Evolutionary conservation across 257 asterid genomes (phyloP), one percentile per base, ranked within the genome.

Genomic region (Capsicum baccatum): DNA sequence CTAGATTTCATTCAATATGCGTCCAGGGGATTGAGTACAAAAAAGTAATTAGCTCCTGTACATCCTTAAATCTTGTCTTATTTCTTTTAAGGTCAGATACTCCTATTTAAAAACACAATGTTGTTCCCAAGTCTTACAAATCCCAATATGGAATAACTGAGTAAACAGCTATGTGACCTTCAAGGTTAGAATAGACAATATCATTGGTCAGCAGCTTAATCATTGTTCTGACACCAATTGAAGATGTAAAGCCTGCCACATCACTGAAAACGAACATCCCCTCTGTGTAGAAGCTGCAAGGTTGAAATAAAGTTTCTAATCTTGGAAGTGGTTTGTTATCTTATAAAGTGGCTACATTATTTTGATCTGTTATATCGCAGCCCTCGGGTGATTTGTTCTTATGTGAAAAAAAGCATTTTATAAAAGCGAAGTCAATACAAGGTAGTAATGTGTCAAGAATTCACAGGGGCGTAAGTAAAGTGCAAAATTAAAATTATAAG

Each of bases 141-240:
- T 48, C 59, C 6, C 12, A 50, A 70, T 70, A 44, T 33, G 57
- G 44, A 44, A 62, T 44, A 73, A n/a, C 80, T n/a, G n/a, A 48
- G 59, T 48, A 73, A 73, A 73, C 42, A 71, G 37, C 48, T n/a
- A 73, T 19, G 17, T 48, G 80, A 47, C 59, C 39, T 48, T 73
- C 42, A 73, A 48, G 80, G 59, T 48, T 48, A 73, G 80, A 73
- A 73, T 73, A 6, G 59, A 73, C 11, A 47, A 73, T 48, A 48
- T 12, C 80, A 73, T n/a, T n/a, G 58, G 79, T 10, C 39, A 71
- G 58, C 10, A 71, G 58, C 79, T 71, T 71, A 71, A 71, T 44
- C 79, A 71, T 47, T 47, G 80, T 12, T 73, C 58, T 73, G 59
- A 73, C 80, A 73, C n/a, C 6, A 73, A n/a, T 11, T 48, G 35